Percentiles rank a stretch among this genome's conserved stretches.
phyloP scores from a whole-genome alignment of 139 green algal species.

The Diplosphaera chodatii region DNA sequence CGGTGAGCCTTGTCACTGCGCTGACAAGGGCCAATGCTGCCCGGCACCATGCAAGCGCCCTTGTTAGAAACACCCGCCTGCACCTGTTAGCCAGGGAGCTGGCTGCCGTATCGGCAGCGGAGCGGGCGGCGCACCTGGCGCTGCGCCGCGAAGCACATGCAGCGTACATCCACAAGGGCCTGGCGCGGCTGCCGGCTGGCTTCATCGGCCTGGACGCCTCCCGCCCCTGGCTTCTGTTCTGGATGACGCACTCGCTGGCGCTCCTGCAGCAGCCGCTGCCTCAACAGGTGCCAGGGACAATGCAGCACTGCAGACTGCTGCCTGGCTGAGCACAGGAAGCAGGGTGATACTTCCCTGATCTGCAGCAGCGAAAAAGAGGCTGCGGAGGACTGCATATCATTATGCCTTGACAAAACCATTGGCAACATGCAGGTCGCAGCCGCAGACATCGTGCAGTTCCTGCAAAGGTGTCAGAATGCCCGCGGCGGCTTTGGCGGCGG shows the following conservation, averaged over 20 bases:
- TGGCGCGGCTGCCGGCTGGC: slow-evolving; percentile 40
- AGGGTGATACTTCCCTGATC: too few species aligned
- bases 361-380: too few species aligned
- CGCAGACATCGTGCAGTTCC: slow-evolving; percentile 58
- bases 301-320: too few species aligned
- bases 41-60: too few species aligned
- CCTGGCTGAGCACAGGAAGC: too few species aligned
- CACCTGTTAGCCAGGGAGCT: too few species aligned
- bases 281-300: slow-evolving; percentile 14
- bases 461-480: slow-evolving; percentile 62
- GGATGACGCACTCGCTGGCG: slow-evolving; percentile 81
- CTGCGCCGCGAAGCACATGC: slow-evolving; percentile 47
- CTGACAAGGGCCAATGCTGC: too few species aligned
- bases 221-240: slow-evolving; percentile 88
- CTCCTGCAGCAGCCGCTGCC: slow-evolving; percentile 56
- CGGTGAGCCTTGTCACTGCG: too few species aligned
- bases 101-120: slow-evolving; percentile 1
- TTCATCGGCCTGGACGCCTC: slow-evolving; percentile 75
- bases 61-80: too few species aligned
- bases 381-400: too few species aligned
- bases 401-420: too few species aligned
- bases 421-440: neutral
- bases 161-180: slow-evolving; percentile 51
- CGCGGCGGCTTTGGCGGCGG: slow-evolving; percentile 84
- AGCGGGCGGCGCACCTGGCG: slow-evolving; percentile 20